Evolutionary conservation across 768 basidiomycete genomes (phyloP).

Genomic region (Phylloporus sp.): DNA sequence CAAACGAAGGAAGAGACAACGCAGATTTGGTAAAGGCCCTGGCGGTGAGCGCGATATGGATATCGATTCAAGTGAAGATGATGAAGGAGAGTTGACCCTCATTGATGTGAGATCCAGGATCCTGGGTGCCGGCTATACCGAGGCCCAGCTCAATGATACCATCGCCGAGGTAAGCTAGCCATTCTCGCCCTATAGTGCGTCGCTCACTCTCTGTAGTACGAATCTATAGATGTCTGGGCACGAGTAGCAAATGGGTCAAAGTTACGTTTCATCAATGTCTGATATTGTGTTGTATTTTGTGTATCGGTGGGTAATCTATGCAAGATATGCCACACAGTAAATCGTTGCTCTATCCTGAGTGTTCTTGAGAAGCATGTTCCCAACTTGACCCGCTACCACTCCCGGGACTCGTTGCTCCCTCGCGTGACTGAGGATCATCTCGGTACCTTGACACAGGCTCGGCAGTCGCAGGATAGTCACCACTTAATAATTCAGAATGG

Average conservation of each 20-base stretch:
- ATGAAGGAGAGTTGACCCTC: conserved; percentile 73
- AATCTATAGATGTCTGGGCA: conserved; percentile 74
- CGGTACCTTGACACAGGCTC: conserved; percentile 35
- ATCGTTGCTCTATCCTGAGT: conserved; percentile 15
- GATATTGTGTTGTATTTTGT: background rate
- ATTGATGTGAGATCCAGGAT: conserved; percentile 86
- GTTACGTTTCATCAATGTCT: conserved; percentile 58
- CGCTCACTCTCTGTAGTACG: conserved; percentile 58
- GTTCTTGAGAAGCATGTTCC: conserved; percentile 60
- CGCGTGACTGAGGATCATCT: conserved; percentile 49
- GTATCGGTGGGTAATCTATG: conserved; percentile 17
- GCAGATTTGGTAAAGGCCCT: conserved; percentile 66
- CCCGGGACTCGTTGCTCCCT: conserved; percentile 29
- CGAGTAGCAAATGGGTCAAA: conserved; percentile 83
- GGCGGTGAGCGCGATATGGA: conserved; percentile 67
- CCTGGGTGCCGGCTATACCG: conserved; percentile 84
- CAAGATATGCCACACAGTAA: conserved; percentile 20
- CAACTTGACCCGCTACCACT: conserved; percentile 59
- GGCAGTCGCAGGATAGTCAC: conserved; percentile 53
- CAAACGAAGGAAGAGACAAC: conserved; percentile 40
- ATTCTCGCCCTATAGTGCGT: conserved; percentile 1
- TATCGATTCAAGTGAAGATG: conserved; percentile 64
- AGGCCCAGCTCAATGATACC: conserved; percentile 84
- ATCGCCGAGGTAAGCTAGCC: conserved; percentile 61
- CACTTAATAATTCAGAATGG: conserved; percentile 81